A percentile compares a stretch with the other conserved stretches of the same genome.
Evolutionary conservation across 768 basidiomycete genomes (phyloP).

Genomic region (Cubamyces lactineus): DNA sequence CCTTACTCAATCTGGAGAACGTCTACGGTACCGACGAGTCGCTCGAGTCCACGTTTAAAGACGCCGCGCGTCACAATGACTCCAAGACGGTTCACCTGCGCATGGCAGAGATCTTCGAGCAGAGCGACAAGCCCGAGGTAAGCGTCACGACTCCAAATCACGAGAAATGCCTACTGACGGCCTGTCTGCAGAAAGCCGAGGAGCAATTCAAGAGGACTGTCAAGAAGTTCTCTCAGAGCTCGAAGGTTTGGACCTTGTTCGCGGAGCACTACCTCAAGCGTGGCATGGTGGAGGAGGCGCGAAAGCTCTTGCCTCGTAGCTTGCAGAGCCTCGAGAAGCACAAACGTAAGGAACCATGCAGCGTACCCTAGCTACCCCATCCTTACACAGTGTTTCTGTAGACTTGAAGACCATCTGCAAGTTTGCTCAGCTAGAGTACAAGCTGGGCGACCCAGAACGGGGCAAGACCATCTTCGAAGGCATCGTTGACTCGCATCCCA

Average conservation of each 20-base stretch:
- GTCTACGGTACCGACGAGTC: conserved; percentile 85
- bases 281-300: conserved; percentile 76
- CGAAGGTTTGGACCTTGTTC: conserved; percentile 92
- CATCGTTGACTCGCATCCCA: conserved; percentile 93
- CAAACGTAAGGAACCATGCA: conserved; percentile 68
- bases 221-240: conserved; percentile 94
- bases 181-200: conserved; percentile 74
- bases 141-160: conserved; percentile 16
- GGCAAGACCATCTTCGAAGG: conserved; percentile 97
- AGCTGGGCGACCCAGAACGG: conserved; percentile 89
- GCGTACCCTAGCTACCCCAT: conserved; percentile 7
- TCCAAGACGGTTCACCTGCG: conserved; percentile 89
- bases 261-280: conserved; percentile 80
- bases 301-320: conserved; percentile 84
- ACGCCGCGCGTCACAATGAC: conserved; percentile 89
- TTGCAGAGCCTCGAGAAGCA: conserved; percentile 91
- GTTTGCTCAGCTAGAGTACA: conserved; percentile 96
- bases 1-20: conserved; percentile 92
- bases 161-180: not conserved
- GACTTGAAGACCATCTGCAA: conserved; percentile 95
- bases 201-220: conserved; percentile 85
- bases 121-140: conserved; percentile 83
- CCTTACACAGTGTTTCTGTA: conserved; percentile 35
- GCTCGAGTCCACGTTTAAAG: conserved; percentile 82
- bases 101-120: conserved; percentile 81